A percentile compares a stretch with the other conserved stretches of the same genome.
phyloP scores from a whole-genome alignment of 306 rosid species.

The Parietaria judaica region DNA sequence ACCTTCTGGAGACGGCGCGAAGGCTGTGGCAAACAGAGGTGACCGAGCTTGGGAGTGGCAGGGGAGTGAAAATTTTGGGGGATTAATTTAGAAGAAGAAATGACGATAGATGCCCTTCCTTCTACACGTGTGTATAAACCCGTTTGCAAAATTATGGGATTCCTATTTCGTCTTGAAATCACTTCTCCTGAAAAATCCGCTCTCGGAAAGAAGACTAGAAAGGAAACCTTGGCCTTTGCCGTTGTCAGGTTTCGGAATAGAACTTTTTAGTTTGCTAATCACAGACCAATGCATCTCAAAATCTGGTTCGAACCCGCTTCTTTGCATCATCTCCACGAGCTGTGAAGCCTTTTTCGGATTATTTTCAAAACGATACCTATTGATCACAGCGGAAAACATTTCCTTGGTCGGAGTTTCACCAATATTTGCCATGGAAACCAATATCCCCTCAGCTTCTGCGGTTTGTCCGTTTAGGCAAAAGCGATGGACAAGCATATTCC shows the following conservation, averaged over 20 bases:
- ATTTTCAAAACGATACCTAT: constrained; percentile 41
- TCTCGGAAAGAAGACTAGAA: constrained; percentile 61
- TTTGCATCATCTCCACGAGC: constrained; percentile 72
- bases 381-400: constrained; percentile 48
- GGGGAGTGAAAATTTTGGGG: too few species aligned
- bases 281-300: constrained; percentile 91
- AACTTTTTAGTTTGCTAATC: constrained; percentile 54
- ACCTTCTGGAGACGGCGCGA: too few species aligned
- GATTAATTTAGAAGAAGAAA: too few species aligned
- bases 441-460: constrained; percentile 54
- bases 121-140: not conserved
- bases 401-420: constrained; percentile 63
- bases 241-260: constrained; percentile 24
- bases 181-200: constrained; percentile 44
- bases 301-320: constrained; percentile 68
- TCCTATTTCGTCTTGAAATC: constrained; percentile 9
- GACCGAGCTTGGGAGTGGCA: too few species aligned
- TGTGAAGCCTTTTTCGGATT: constrained; percentile 56
- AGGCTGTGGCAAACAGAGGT: too few species aligned
- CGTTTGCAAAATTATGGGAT: too few species aligned
- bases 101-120: constrained; percentile 27
- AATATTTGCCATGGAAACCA: constrained; percentile 32
- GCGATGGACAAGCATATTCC: constrained; percentile 40
- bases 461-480: constrained; percentile 53
- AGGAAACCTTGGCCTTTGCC: constrained; percentile 55